Conservation (phyloP, 148 eudicot species). For the Camellia sinensis region DNA sequence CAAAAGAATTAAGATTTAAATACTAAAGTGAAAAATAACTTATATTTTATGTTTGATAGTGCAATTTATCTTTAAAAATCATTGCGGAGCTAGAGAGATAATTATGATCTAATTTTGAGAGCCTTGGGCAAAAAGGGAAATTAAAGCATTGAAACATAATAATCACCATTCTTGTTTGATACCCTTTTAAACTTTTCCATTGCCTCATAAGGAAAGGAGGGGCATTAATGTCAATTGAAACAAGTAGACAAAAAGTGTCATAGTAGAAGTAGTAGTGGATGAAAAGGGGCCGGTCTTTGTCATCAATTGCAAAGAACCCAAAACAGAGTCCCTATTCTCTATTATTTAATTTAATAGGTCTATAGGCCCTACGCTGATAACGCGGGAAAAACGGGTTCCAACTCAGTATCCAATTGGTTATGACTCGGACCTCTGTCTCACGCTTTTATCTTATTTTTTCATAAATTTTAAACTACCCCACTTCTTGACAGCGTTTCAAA, state of each 20-base stretch:
- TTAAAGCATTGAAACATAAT: background rate
- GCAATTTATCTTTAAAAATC: no score
- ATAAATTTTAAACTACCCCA: slow-evolving; percentile 18
- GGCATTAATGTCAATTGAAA: slow-evolving; percentile 1
- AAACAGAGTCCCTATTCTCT: background rate
- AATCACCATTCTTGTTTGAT: background rate
- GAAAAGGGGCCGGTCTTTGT: slow-evolving; percentile 25
- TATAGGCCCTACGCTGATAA: slow-evolving; percentile 18
- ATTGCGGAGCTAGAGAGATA: no score
- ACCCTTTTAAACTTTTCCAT: background rate
- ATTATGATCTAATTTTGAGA: no score
- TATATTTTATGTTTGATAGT: no score
- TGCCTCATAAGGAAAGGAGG: background rate
- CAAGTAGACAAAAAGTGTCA: slow-evolving; percentile 14
- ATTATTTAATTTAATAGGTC: background rate
- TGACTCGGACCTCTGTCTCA: background rate
- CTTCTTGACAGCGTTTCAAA: background rate
- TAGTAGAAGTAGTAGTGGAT: slow-evolving; percentile 1
- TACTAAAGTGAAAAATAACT: no score
- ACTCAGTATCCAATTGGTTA: slow-evolving; percentile 14
- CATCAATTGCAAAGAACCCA: slow-evolving; percentile 27
- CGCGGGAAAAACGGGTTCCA: slow-evolving; percentile 40
- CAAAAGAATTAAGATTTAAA: no score
- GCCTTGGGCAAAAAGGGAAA: background rate
- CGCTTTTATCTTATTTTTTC: slow-evolving; percentile 12